Base-by-base conservation (phyloP, 345 rosid species). In the Chamaenerion angustifolium region DNA sequence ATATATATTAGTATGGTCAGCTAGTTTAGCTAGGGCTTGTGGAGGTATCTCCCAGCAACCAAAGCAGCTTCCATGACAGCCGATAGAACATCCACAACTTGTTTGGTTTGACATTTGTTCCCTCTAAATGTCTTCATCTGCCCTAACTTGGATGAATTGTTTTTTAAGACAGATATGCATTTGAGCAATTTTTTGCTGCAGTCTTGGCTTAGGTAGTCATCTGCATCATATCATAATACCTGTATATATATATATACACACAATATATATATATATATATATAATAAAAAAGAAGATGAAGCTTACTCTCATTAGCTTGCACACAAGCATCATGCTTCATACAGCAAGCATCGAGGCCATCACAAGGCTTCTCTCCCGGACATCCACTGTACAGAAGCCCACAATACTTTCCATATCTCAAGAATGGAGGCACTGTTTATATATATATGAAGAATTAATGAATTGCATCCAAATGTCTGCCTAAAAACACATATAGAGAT, bases 261-360 rank as follows among this genome's bases (percentile, higher is more conserved):
- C 5, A 46, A 46, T 1, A 16, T 46, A 14, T 46, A 4, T 7
- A 6, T n/a, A 11, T 18, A 51, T n/a, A 15, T 49, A 12, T 31
- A 10, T 9, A 50, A 23, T 8, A 27, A 10, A 0, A 1, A 16
- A 23, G 3, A 16, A 8, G 8, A 14, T 21, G 35, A 49, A 27
- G n/a, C 75, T 60, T 65, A 92, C 96, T 80, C 69, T 78, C 77
- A 52, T 80, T 82, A 52, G 83, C 62, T 66, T 77, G 88, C 25
- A 87, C 85, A 23, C 98, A 92, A 57, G 70, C 71, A 51, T 92
- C 98, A 49, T 87, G 98, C 55, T 78, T 80, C 98, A 92, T 92
- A 67, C 98, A 92, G 54, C 94, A 87, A 17, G 88, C 75, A 55
- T 92, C 98, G 17, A 92, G 98, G 16, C 82, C 94, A 54, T 92